Evolutionary conservation across 257 asterid genomes (phyloP).

Genomic region (Solanum chiquidenum): DNA sequence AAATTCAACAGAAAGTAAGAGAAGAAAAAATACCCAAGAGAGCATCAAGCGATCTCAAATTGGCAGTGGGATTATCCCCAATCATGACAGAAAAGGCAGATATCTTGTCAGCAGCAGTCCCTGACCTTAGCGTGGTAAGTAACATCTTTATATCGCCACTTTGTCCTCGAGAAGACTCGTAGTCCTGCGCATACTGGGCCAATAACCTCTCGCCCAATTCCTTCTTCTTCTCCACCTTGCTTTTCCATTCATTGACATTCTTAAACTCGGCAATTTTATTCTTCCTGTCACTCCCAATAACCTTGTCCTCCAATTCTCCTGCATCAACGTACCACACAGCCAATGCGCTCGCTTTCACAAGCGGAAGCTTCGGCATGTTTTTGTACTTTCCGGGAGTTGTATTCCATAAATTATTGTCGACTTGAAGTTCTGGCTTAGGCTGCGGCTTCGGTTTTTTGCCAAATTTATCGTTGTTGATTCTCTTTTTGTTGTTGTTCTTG

Average conservation of each 20-base stretch:
- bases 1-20: not conserved
- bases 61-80: conserved; percentile 87
- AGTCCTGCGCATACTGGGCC: conserved; percentile 69
- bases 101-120: conserved; percentile 92
- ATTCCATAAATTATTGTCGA: not conserved
- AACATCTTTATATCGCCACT: conserved; percentile 90
- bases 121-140: conserved; percentile 76
- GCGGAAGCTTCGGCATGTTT: conserved; percentile 63
- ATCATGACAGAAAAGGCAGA: conserved; percentile 83
- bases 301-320: conserved; percentile 60
- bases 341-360: conserved; percentile 46
- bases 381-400: conserved; percentile 21
- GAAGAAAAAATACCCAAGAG: conserved; percentile 53
- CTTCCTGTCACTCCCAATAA: conserved; percentile 36
- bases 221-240: conserved; percentile 70
- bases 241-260: conserved; percentile 54
- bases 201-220: conserved; percentile 69
- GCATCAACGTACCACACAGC: conserved; percentile 64
- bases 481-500: not conserved
- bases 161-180: conserved; percentile 61
- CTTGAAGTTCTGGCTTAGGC: conserved; percentile 2
- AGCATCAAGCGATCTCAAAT: conserved; percentile 66
- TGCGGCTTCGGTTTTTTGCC: not conserved
- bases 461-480: not conserved
- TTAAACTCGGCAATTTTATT: conserved; percentile 33